A percentile compares a stretch with the other conserved stretches of the same genome.
phyloP scores from a whole-genome alignment of 106 monocot species.

The Platanthera guangdongensis region DNA sequence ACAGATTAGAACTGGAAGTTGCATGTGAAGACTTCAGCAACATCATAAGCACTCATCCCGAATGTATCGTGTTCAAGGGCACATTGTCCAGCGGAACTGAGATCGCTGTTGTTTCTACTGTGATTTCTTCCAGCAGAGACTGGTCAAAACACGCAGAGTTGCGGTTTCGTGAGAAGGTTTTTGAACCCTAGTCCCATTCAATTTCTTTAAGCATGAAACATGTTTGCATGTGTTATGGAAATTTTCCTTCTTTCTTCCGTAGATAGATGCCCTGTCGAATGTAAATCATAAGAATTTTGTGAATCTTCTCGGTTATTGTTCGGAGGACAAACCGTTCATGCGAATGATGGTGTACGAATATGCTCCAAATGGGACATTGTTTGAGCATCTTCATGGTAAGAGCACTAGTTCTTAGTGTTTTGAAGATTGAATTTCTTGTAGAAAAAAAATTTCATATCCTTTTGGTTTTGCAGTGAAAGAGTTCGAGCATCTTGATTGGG shows the following conservation, averaged over 20 bases:
- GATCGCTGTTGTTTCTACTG: slow-evolving; percentile 61
- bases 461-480: slow-evolving; percentile 54
- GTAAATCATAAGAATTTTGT: slow-evolving; percentile 84
- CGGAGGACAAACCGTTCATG: slow-evolving; percentile 72
- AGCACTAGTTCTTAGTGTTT: background rate
- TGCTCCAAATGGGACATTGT: slow-evolving; percentile 62
- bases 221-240: background rate
- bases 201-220: background rate
- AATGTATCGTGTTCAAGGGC: slow-evolving; percentile 69
- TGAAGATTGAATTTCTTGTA: background rate
- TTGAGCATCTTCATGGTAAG: slow-evolving; percentile 85
- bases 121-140: slow-evolving; percentile 29
- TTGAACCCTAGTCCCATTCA: background rate
- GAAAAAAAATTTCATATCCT: background rate
- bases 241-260: slow-evolving; percentile 4
- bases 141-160: slow-evolving; percentile 53
- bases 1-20: slow-evolving; percentile 54
- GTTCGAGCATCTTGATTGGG: slow-evolving; percentile 67
- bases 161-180: slow-evolving; percentile 65
- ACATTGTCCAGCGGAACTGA: slow-evolving; percentile 84
- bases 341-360: slow-evolving; percentile 86
- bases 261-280: slow-evolving; percentile 68
- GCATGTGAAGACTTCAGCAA: slow-evolving; percentile 96
- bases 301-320: slow-evolving; percentile 83
- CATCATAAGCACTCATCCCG: slow-evolving; percentile 35